Percentiles rank a stretch among this genome's conserved stretches.
Evolutionary conservation across 768 basidiomycete genomes (phyloP).

Genomic region (Lentinus brumalis): DNA sequence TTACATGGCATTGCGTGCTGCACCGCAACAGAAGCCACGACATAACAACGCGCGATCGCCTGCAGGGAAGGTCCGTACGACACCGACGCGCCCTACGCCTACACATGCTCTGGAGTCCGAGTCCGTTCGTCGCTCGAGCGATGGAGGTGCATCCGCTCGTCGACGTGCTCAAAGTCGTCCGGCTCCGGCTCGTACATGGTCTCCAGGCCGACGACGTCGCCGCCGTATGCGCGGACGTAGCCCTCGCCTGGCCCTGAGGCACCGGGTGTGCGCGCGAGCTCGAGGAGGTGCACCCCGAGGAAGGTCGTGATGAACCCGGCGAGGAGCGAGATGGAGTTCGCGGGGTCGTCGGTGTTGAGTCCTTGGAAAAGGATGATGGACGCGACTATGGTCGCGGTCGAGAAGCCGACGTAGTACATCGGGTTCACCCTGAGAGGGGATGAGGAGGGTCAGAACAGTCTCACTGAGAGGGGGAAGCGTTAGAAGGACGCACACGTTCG

Average conservation of each 20-base stretch:
- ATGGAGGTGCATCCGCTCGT: constrained; percentile 17
- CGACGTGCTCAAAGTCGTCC: constrained; percentile 14
- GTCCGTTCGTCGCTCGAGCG: constrained; percentile 5
- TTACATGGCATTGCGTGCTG: not conserved
- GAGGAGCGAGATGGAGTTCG: constrained; percentile 84
- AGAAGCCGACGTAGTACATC: constrained; percentile 97
- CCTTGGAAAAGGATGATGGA: constrained; percentile 98
- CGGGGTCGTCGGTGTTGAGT: constrained; percentile 64
- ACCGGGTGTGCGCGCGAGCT: constrained; percentile 32
- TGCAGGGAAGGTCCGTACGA: not conserved
- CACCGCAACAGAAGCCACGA: not conserved
- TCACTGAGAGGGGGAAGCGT: not conserved
- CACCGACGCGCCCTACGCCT: not conserved
- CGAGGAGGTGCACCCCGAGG: constrained; percentile 92
- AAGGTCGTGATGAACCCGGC: constrained; percentile 92
- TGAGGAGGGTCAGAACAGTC: not conserved
- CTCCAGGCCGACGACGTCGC: constrained; percentile 18
- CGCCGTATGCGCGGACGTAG: constrained; percentile 14
- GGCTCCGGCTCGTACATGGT: constrained; percentile 19
- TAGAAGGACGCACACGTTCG: constrained; percentile 79
- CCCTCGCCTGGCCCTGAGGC: not conserved
- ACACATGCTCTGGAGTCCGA: constrained; percentile 7
- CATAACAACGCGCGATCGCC: not conserved
- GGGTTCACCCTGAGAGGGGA: constrained; percentile 77
- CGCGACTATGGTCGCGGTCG: constrained; percentile 90